Percentiles rank a stretch among this genome's conserved stretches.
Conservation (phyloP, 1,284 basidiomycete genomes). For the Psilocybe mexicana region DNA sequence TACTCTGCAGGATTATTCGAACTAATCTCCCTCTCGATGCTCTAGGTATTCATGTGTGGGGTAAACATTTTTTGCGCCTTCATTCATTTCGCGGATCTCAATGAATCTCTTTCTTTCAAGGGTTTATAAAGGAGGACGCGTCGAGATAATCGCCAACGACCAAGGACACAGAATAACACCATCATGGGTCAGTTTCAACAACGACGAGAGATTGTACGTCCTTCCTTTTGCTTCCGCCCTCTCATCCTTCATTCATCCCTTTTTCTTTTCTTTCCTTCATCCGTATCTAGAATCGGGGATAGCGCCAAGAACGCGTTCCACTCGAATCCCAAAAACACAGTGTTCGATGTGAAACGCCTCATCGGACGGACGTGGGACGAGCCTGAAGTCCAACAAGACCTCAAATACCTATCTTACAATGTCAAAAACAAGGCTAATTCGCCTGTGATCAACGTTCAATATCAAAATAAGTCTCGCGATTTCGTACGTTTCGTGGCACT, state of each 20-base stretch:
- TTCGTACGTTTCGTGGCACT: constrained; percentile 52
- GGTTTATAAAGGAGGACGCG: constrained; percentile 55
- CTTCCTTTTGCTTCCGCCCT: neutral
- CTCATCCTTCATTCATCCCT: neutral
- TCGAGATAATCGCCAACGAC: constrained; percentile 86
- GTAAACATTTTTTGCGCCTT: constrained; percentile 11
- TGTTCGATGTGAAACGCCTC: constrained; percentile 27
- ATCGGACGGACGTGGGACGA: constrained; percentile 25
- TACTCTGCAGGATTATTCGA: neutral
- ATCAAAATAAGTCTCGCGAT: constrained; percentile 75
- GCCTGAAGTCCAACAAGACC: constrained; percentile 19
- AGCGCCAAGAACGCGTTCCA: constrained; percentile 68
- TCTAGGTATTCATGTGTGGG: constrained; percentile 31
- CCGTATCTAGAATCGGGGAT: constrained; percentile 54
- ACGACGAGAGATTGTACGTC: constrained; percentile 66
- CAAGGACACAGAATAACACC: constrained; percentile 86
- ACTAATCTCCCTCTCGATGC: neutral
- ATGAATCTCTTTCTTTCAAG: constrained; percentile 13
- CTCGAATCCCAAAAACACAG: constrained; percentile 30
- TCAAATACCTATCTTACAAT: constrained; percentile 21
- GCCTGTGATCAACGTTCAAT: constrained; percentile 76
- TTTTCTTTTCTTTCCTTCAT: neutral
- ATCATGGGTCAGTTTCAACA: constrained; percentile 80
- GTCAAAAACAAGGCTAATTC: constrained; percentile 38
- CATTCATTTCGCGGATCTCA: neutral